Evolutionary conservation across 2,329 filamentous ascomycete genomes (phyloP), one percentile per base, ranked within the genome.

Genomic region (Hymenotorrendiella dingleyae): DNA sequence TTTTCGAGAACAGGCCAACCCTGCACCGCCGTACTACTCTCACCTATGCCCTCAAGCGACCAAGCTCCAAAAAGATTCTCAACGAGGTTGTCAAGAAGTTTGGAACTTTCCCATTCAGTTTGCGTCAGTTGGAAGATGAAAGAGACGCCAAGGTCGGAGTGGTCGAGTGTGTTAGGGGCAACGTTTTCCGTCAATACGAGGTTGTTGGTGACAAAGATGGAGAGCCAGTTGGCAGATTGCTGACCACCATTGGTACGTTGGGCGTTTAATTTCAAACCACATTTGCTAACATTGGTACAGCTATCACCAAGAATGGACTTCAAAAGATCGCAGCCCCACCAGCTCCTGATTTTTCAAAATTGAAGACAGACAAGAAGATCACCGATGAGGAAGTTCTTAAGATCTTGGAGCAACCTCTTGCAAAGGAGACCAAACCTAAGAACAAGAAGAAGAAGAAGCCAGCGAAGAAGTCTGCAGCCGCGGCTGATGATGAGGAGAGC

Each of bases 71-170:
- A 64, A 87, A 94, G 69, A 84, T 91, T 37, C 76, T 97, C 40
- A 94, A 90, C 35, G 93, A 97, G 71, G 84, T 95, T 48, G 84
- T 94, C 66, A 94, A 91, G 81, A 96, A 91, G 73, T 98, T 97
- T 62, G 90, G 91, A 54, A 88, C 80, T 50, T 98, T 98, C 77
- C 93, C 93, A 58, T 98, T 98, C 80, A 94, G 87, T 69, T 76
- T 97, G 72, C 80, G 93, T 62, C 93, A 98, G 72, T 79, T 98
- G 50, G 91, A 96, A 51, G 91, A 97, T 60, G 93, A 98, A 78
- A 84, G 91, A 62, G 82, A 90, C 54, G 93, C 88, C 47, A 86
- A 97, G 84, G 84, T 93, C 69, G 93, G 93, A 62, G 85, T 97
- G 45, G 85, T 97, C 46, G 93, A 98, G 72, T 96, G 91, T 67